A percentile compares a stretch with the other conserved stretches of the same genome.
Evolutionary conservation across 495 filamentous ascomycete species (phyloP).

Genomic region (Penicillium daleae): DNA sequence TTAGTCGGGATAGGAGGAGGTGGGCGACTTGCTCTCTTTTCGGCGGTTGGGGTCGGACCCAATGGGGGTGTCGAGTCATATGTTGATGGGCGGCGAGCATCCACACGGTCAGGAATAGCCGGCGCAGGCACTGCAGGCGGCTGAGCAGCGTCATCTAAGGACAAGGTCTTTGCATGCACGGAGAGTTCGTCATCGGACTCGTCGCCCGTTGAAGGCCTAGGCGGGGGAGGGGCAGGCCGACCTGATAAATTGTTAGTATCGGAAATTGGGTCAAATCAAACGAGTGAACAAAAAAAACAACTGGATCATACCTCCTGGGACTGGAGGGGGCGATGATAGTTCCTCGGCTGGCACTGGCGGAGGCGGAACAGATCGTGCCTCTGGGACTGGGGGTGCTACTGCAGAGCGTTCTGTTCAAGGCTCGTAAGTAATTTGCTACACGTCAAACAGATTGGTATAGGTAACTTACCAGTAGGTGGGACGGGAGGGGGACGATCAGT

Average conservation of each 20-base stretch:
- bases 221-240: slow-evolving; percentile 58
- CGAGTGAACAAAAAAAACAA: too few species aligned
- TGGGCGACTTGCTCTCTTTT: slow-evolving; percentile 55
- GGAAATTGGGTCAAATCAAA: too few species aligned
- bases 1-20: slow-evolving; percentile 55
- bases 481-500: slow-evolving; percentile 49
- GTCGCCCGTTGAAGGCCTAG: slow-evolving; percentile 67
- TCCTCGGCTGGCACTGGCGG: slow-evolving; percentile 62
- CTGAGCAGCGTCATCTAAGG: slow-evolving; percentile 40
- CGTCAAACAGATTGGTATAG: not conserved
- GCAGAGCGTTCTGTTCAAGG: slow-evolving; percentile 27
- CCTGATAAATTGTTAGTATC: slow-evolving; percentile 48
- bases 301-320: slow-evolving; percentile 71
- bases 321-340: slow-evolving; percentile 70
- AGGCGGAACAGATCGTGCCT: slow-evolving; percentile 51
- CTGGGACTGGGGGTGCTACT: slow-evolving; percentile 38
- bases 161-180: slow-evolving; percentile 55
- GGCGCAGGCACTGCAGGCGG: slow-evolving; percentile 50
- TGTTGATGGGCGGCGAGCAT: slow-evolving; percentile 46
- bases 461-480: slow-evolving; percentile 53
- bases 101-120: slow-evolving; percentile 52
- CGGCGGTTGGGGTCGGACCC: slow-evolving; percentile 46
- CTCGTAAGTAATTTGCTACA: slow-evolving; percentile 10
- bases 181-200: slow-evolving; percentile 95
- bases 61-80: slow-evolving; percentile 55